Percentiles rank a stretch among this genome's conserved stretches.
Conservation (phyloP, 164 flowering plant genomes). For the Cinnamomum micranthum region DNA sequence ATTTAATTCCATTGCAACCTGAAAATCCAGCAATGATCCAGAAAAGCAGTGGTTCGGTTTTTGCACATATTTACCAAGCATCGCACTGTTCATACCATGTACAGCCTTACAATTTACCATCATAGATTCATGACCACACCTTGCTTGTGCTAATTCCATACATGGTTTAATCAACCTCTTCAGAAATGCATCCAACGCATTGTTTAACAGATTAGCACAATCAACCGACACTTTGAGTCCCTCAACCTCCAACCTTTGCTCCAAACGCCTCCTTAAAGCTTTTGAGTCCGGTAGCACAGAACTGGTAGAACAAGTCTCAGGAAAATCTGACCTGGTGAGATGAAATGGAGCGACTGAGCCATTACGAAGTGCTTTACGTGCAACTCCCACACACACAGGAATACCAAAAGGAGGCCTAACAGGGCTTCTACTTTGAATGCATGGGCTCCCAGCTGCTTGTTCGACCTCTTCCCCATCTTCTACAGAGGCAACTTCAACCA, state of each 20-base stretch:
- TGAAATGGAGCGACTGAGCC: conserved; percentile 17
- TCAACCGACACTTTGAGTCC: conserved; percentile 39
- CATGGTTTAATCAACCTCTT: conserved; percentile 72
- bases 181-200: conserved; percentile 59
- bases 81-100: conserved; percentile 24
- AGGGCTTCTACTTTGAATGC: conserved; percentile 73
- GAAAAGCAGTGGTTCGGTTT: conserved; percentile 11
- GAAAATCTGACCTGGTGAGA: not conserved
- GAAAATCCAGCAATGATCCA: conserved; percentile 60
- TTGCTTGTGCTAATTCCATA: conserved; percentile 47
- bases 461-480: conserved; percentile 97
- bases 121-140: conserved; percentile 22
- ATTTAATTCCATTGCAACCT: conserved; percentile 61
- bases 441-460: conserved; percentile 59
- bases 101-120: conserved; percentile 11
- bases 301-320: conserved; percentile 41
- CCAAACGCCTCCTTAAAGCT: conserved; percentile 48
- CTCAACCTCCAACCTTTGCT: conserved; percentile 50
- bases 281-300: conserved; percentile 63
- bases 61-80: conserved; percentile 21
- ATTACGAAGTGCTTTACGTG: conserved; percentile 36
- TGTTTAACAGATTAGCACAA: conserved; percentile 60
- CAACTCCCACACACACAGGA: conserved; percentile 31
- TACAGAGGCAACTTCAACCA: conserved; percentile 59
- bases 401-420: conserved; percentile 84